Conservation (phyloP, 2,329 filamentous ascomycete species). For the Fusarium poae region DNA sequence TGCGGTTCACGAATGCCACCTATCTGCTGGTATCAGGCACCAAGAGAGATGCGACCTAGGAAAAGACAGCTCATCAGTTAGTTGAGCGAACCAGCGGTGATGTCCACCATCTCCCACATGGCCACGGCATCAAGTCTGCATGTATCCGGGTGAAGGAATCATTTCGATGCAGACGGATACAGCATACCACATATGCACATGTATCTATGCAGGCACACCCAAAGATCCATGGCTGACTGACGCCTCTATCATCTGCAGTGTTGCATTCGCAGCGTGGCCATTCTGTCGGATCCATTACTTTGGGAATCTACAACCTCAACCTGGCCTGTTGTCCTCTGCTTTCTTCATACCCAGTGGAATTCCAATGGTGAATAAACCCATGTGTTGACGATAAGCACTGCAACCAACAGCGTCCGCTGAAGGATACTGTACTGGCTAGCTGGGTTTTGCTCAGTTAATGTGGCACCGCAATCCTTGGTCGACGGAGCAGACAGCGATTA, state of each 20-base stretch:
- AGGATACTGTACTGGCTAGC: constrained; percentile 3
- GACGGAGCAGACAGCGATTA: constrained; percentile 35
- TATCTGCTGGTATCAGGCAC: constrained; percentile 22
- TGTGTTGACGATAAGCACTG: constrained; percentile 3
- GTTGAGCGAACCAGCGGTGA: constrained; percentile 14
- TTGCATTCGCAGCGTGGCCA: constrained; percentile 30
- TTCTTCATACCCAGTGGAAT: neutral
- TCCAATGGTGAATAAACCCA: constrained; percentile 1
- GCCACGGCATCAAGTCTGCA: constrained; percentile 29
- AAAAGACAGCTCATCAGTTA: constrained; percentile 38
- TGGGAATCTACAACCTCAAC: neutral
- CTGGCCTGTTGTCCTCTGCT: constrained; percentile 9
- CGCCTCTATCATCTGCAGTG: constrained; percentile 32
- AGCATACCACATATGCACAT: constrained; percentile 21
- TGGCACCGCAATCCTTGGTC: constrained; percentile 28
- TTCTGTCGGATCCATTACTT: constrained; percentile 10
- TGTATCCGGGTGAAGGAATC: constrained; percentile 22
- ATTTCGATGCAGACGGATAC: constrained; percentile 30
- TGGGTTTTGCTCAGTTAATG: constrained; percentile 30
- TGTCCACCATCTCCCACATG: constrained; percentile 20
- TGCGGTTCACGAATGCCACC: neutral
- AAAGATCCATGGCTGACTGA: constrained; percentile 22
- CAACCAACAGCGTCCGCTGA: constrained; percentile 19
- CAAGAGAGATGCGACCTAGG: constrained; percentile 10
- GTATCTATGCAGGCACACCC: constrained; percentile 27